phyloP scores from a whole-genome alignment of 108 stramenopile species.

The Cyclotella baltica region DNA sequence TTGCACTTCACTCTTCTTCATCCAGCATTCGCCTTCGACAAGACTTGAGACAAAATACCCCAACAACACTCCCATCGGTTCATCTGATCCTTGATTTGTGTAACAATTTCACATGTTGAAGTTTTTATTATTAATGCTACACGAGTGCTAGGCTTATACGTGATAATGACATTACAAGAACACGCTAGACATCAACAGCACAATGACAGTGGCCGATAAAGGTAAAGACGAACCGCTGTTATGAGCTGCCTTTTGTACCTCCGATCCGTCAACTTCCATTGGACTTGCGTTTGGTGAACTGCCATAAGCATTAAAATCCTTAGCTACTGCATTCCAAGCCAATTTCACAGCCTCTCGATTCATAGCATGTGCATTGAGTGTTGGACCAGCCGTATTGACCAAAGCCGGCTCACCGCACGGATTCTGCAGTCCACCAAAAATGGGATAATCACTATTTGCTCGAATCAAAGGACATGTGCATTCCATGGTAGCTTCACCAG shows the following conservation, averaged over 20 bases:
- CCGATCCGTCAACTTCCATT: neutral
- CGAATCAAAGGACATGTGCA: conserved; percentile 17
- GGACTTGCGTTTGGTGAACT: neutral
- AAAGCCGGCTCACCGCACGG: conserved; percentile 3
- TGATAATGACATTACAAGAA: no score
- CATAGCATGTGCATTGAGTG: neutral
- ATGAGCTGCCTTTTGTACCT: no score
- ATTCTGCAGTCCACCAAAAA: conserved; percentile 7
- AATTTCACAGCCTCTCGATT: neutral
- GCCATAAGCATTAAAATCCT: neutral
- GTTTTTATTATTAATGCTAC: no score
- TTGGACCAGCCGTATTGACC: neutral
- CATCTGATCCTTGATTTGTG: no score
- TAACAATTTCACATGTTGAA: no score
- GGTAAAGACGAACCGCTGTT: neutral
- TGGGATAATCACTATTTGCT: neutral
- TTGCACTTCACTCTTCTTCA: no score
- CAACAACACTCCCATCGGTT: no score
- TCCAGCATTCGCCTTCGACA: no score
- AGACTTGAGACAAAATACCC: no score
- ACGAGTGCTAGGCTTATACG: no score
- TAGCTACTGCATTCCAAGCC: neutral
- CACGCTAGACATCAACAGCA: neutral
- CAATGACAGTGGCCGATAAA: neutral
- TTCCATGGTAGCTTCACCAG: neutral